Evolutionary conservation across 2,329 filamentous ascomycete genomes (phyloP), one percentile per base, ranked within the genome.

Genomic region (Pyricularia sp.): DNA sequence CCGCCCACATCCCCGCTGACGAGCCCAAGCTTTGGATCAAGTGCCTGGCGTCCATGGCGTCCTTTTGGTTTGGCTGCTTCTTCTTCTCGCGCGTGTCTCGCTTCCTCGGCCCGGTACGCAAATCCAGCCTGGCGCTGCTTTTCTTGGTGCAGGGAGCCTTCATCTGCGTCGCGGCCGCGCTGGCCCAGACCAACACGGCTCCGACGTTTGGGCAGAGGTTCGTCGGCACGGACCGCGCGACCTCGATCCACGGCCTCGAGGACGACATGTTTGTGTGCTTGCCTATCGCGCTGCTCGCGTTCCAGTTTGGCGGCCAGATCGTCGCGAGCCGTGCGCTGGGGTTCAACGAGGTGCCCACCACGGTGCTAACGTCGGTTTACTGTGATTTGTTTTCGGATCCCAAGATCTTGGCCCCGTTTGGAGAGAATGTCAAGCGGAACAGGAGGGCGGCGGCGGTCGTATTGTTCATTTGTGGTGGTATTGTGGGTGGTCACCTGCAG

Each of bases 231-330:
- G 79, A 83, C 69, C 74, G 81, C 33, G 72, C 84, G 42, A 78
- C 81, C 11, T 80, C 80, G 9, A 78, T 77, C 4, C 74, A 82
- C 12, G 77, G 79, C 17, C 69, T 75, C 4, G 76, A 79, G 42
- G 75, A 82, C 26, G 79, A 82, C 4, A 76, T 76, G 23, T 77
- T 81, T 58, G 76, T 78, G 1, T 71, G 76, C 55, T 50, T 73
- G 20, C 76, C 76, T 3, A 65, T 86, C 4, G 81, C 77, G 4
- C 78, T 85, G 69, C 77, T 89, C 10, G 85, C 85, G 0, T 84
- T 86, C 71, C 84, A 86, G 72, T 81, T 81, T 36, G 85, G 83
- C 7, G 84, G 85, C 64, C 84, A 86, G 75, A 86, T 86, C 71
- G 84, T 85, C 31, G 82, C 81, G 58, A 83, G 80, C 30, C 78